These are phyloP conservation scores for Kazachstania sp. DNA, from an alignment of 1,139 yeast genomes.

Conservation along the genomic window DNA sequence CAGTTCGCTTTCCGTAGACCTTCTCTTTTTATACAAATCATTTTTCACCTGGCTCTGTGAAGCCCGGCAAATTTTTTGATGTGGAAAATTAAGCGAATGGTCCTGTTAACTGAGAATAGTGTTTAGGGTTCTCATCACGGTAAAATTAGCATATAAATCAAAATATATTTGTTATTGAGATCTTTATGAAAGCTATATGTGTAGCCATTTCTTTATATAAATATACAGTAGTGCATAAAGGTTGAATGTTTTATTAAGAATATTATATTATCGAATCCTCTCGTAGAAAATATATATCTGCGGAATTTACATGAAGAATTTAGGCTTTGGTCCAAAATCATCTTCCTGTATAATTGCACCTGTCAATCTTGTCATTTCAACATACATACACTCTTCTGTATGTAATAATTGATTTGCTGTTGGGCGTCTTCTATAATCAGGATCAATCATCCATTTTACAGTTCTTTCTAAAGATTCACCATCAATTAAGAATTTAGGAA, in stretches of 20 bases:
- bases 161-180: no score
- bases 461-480: constrained; percentile 69
- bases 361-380: constrained; percentile 76
- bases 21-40: no score
- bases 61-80: no score
- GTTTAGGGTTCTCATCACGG: no score
- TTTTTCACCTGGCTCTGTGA: no score
- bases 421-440: constrained; percentile 77
- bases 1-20: no score
- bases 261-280: not conserved
- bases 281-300: not conserved
- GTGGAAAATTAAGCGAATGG: no score
- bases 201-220: no score
- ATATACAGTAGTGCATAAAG: no score
- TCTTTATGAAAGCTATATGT: no score
- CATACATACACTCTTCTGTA: constrained; percentile 65
- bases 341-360: constrained; percentile 97
- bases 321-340: constrained; percentile 78
- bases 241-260: not conserved
- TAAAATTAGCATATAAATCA: no score
- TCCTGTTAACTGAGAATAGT: no score
- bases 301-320: constrained; percentile 18
- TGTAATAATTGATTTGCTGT: constrained; percentile 61
- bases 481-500: constrained; percentile 73
- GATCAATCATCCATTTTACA: constrained; percentile 85